Conservation (phyloP, 257 asterid species). For the Datura wrightii region DNA sequence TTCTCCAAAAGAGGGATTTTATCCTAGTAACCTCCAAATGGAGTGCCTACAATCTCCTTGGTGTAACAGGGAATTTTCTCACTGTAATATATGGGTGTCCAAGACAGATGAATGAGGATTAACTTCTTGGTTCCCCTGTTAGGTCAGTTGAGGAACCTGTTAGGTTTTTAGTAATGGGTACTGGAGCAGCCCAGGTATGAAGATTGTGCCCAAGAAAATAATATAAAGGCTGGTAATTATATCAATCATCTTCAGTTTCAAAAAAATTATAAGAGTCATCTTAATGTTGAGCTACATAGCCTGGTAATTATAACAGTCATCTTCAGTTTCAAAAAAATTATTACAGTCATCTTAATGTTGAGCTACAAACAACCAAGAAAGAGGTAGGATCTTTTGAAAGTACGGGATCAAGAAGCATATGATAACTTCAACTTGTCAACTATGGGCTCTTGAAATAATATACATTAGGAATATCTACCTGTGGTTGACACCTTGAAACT, state of each 20-base stretch:
- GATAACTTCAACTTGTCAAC: background rate
- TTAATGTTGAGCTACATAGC: background rate
- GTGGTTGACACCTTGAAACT: background rate
- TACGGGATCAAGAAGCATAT: background rate
- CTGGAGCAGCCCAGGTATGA: background rate
- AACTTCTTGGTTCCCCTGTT: no score
- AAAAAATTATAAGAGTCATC: no score
- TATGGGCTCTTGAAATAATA: background rate
- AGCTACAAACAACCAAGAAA: slow-evolving; percentile 24
- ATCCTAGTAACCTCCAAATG: background rate
- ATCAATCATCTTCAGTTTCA: no score
- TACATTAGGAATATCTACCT: background rate
- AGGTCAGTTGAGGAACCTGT: background rate
- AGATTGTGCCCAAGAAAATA: background rate
- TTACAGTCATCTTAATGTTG: background rate
- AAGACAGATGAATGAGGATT: background rate
- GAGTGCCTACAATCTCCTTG: background rate
- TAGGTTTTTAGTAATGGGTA: background rate
- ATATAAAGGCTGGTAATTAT: background rate
- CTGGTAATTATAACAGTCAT: background rate
- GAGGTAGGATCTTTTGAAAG: background rate
- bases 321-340: background rate
- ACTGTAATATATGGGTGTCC: background rate
- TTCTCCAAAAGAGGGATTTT: background rate
- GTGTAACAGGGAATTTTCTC: background rate